phyloP scores from a whole-genome alignment of 2,329 filamentous ascomycete species.

The Lasiodiplodia sp. region DNA sequence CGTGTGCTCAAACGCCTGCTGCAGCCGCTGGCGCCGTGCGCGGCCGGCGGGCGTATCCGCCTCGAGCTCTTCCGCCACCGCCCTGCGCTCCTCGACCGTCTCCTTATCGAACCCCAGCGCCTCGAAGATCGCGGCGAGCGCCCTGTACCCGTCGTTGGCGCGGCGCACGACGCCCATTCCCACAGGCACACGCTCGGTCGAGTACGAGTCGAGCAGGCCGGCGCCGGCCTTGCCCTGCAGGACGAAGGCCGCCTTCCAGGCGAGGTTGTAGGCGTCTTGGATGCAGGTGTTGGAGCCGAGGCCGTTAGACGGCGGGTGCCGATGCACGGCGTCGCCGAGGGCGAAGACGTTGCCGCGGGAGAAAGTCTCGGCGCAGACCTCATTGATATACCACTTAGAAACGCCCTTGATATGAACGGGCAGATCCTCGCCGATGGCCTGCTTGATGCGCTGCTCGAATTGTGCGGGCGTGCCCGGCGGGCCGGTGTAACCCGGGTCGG shows the following conservation, averaged over 20 bases:
- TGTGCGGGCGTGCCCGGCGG: slow-evolving; percentile 33
- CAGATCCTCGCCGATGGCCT: slow-evolving; percentile 19
- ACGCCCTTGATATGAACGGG: background rate
- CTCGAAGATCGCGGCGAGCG: slow-evolving; percentile 57
- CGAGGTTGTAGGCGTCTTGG: slow-evolving; percentile 48
- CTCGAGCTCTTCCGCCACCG: slow-evolving; percentile 51
- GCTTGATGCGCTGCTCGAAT: background rate
- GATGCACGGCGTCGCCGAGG: slow-evolving; percentile 35
- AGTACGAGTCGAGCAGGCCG: slow-evolving; percentile 41
- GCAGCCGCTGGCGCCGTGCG: too few relatives aligned
- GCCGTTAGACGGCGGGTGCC: slow-evolving; percentile 37
- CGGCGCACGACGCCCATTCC: slow-evolving; percentile 57
- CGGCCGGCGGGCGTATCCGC: too few relatives aligned
- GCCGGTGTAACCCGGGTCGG: background rate
- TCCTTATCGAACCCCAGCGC: slow-evolving; percentile 54
- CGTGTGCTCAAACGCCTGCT: slow-evolving; percentile 53
- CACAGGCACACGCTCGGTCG: slow-evolving; percentile 46
- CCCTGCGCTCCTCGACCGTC: slow-evolving; percentile 49
- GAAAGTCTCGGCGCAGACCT: slow-evolving; percentile 31
- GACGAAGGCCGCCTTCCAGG: slow-evolving; percentile 49
- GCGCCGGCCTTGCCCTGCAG: slow-evolving; percentile 38
- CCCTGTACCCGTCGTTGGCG: slow-evolving; percentile 64
- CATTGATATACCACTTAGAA: slow-evolving; percentile 32
- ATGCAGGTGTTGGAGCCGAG: slow-evolving; percentile 42
- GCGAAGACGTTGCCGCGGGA: slow-evolving; percentile 34